These are phyloP conservation scores for Fabrea salina DNA, from an alignment of 169 alveolate genomes.

Conservation along the genomic window DNA sequence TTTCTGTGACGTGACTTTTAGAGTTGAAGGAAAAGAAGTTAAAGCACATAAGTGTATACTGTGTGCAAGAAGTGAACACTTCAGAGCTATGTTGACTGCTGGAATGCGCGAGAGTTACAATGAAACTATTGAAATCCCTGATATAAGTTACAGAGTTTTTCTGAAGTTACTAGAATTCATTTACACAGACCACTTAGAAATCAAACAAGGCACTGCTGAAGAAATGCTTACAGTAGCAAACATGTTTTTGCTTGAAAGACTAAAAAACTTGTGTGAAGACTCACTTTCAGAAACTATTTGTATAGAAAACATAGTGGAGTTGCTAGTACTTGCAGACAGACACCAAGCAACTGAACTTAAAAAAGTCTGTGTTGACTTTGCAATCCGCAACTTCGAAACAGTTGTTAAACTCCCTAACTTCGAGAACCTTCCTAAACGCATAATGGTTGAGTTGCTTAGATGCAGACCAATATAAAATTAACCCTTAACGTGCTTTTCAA, in stretches of 20 bases:
- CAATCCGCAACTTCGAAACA: conserved; percentile 40
- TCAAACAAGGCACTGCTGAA: conserved; percentile 27
- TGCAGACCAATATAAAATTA: no score
- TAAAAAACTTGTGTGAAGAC: conserved; percentile 56
- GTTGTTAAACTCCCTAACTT: conserved; percentile 39
- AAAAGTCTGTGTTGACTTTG: conserved; percentile 45
- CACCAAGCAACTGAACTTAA: conserved; percentile 44
- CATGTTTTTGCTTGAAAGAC: conserved; percentile 40
- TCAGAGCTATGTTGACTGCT: conserved; percentile 42
- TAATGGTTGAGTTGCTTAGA: conserved; percentile 40
- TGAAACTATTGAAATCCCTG: conserved; percentile 38
- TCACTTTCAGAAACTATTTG: conserved; percentile 28
- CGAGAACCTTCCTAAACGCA: conserved; percentile 35
- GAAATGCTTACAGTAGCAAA: conserved; percentile 48
- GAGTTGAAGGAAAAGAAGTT: conserved; percentile 39
- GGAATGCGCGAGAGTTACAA: conserved; percentile 48
- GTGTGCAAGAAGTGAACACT: conserved; percentile 54
- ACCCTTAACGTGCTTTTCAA: not conserved
- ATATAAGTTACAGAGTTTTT: conserved; percentile 22
- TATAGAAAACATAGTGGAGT: conserved; percentile 41
- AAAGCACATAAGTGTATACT: conserved; percentile 59
- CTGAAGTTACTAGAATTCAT: conserved; percentile 38
- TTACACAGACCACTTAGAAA: conserved; percentile 47
- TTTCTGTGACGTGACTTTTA: conserved; percentile 57
- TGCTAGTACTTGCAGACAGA: conserved; percentile 38